phyloP scores from a whole-genome alignment of 2,329 filamentous ascomycete genomes.

The Monosporascus sp. region DNA sequence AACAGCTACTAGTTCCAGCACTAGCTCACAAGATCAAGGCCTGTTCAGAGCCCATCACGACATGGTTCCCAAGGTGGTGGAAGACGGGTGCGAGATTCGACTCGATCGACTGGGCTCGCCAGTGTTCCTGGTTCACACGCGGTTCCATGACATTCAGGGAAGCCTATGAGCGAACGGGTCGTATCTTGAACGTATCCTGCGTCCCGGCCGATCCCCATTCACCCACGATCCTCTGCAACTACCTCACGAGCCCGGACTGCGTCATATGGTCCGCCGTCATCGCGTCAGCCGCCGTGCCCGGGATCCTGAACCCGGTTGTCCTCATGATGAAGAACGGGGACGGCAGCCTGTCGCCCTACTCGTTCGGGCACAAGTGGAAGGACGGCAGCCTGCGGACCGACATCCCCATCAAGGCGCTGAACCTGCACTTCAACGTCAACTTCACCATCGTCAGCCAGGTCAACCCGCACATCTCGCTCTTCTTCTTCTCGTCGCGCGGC shows the following conservation, averaged over 20 bases:
- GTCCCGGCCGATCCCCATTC: slow-evolving; percentile 95
- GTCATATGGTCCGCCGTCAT: slow-evolving; percentile 97
- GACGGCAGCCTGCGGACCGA: slow-evolving; percentile 92
- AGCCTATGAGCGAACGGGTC: slow-evolving; percentile 87
- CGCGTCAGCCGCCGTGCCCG: slow-evolving; percentile 90
- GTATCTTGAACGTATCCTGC: slow-evolving; percentile 92
- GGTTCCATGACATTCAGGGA: slow-evolving; percentile 93
- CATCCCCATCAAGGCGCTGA: slow-evolving; percentile 89
- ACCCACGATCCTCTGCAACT: slow-evolving; percentile 87
- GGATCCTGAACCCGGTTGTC: slow-evolving; percentile 91
- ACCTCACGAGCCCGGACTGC: slow-evolving; percentile 90
- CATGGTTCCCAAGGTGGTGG: slow-evolving; percentile 84
- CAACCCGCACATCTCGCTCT: slow-evolving; percentile 96
- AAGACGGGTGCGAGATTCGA: slow-evolving; percentile 91
- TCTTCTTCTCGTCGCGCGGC: slow-evolving; percentile 95
- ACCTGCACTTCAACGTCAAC: slow-evolving; percentile 97
- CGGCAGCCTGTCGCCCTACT: slow-evolving; percentile 79
- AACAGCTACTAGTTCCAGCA: slow-evolving; percentile 76
- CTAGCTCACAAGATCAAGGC: slow-evolving; percentile 81
- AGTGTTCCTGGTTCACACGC: slow-evolving; percentile 82
- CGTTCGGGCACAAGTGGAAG: slow-evolving; percentile 99
- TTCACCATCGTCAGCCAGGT: slow-evolving; percentile 87
- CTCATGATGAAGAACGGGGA: slow-evolving; percentile 81
- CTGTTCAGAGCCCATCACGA: slow-evolving; percentile 70
- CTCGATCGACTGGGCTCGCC: slow-evolving; percentile 81